Conservation (phyloP, 1,284 basidiomycete species). For the Rhodotorula sp. region DNA sequence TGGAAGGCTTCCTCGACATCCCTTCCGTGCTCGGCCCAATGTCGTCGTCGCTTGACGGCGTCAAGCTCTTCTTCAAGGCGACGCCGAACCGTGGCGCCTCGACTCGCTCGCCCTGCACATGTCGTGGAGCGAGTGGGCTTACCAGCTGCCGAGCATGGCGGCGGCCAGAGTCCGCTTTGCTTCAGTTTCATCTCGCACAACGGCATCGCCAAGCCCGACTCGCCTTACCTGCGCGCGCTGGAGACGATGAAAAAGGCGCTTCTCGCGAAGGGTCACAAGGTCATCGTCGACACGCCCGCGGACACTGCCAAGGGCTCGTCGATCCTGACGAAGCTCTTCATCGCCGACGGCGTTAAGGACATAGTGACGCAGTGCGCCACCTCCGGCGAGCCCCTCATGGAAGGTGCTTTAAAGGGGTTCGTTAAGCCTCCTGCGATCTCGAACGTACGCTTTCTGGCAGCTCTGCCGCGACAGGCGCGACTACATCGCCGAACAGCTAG, state of each 20-base stretch:
- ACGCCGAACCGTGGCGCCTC: conserved; percentile 63
- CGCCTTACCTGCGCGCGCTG: conserved; percentile 66
- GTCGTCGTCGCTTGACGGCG: conserved; percentile 57
- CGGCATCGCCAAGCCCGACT: conserved; percentile 63
- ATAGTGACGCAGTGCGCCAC: conserved; percentile 12
- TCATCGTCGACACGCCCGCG: conserved; percentile 55
- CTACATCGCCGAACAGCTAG: conserved; percentile 56
- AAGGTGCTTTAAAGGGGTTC: neutral
- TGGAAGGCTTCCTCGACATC: conserved; percentile 52
- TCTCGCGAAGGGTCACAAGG: conserved; percentile 61
- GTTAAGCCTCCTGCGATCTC: conserved; percentile 17
- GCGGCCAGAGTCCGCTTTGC: conserved; percentile 58
- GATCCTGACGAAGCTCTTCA: conserved; percentile 35
- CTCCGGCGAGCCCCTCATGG: conserved; percentile 9
- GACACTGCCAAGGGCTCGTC: conserved; percentile 49
- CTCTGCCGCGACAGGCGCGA: conserved; percentile 46
- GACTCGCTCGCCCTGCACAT: conserved; percentile 61
- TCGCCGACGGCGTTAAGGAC: conserved; percentile 38
- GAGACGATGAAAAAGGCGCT: conserved; percentile 61
- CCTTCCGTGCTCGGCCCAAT: conserved; percentile 71
- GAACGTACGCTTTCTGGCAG: conserved; percentile 61
- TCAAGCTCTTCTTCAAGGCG: conserved; percentile 65
- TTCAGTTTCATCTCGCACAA: conserved; percentile 66
- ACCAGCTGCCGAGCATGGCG: conserved; percentile 59
- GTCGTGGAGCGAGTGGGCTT: conserved; percentile 63